These are phyloP conservation scores for Plasmodium berghei DNA, from an alignment of 169 alveolate species.

Conservation along the genomic window DNA sequence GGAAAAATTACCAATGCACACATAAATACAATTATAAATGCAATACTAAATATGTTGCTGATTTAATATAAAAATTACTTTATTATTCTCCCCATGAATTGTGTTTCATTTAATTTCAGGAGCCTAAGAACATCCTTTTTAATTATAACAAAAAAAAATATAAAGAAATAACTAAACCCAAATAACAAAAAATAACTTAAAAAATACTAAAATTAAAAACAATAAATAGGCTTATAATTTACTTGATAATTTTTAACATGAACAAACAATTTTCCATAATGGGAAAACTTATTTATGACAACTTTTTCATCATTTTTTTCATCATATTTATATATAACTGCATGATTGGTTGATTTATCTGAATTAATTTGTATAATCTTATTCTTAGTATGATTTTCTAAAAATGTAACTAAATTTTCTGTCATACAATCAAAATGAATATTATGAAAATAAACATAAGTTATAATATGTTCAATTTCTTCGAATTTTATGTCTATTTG, in stretches of 20 bases:
- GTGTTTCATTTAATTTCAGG: constrained; percentile 67
- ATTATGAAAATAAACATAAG: constrained; percentile 63
- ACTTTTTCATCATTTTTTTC: constrained; percentile 67
- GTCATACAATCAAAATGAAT: constrained; percentile 70
- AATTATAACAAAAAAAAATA: constrained; percentile 23
- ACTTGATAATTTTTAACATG: constrained; percentile 76
- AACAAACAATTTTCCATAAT: constrained; percentile 73
- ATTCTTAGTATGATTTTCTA: constrained; percentile 52
- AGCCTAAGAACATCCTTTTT: constrained; percentile 72
- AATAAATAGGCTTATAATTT: constrained; percentile 25
- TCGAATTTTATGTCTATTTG: constrained; percentile 55
- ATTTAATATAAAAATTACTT: constrained; percentile 31
- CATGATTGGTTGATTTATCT: constrained; percentile 67
- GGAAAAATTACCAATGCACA: too few relatives aligned
- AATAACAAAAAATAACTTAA: constrained; percentile 5
- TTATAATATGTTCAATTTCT: constrained; percentile 70
- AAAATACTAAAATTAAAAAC: constrained; percentile 1
- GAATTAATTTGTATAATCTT: constrained; percentile 68
- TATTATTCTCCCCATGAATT: constrained; percentile 74
- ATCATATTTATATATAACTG: constrained; percentile 61
- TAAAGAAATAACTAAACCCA: background rate
- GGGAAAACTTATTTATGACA: constrained; percentile 56
- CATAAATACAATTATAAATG: too few relatives aligned
- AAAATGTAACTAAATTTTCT: constrained; percentile 48
- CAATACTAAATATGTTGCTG: too few relatives aligned